These are phyloP conservation scores for Pythium chondricola DNA, from an alignment of 352 stramenopile genomes.

Conservation along the genomic window DNA sequence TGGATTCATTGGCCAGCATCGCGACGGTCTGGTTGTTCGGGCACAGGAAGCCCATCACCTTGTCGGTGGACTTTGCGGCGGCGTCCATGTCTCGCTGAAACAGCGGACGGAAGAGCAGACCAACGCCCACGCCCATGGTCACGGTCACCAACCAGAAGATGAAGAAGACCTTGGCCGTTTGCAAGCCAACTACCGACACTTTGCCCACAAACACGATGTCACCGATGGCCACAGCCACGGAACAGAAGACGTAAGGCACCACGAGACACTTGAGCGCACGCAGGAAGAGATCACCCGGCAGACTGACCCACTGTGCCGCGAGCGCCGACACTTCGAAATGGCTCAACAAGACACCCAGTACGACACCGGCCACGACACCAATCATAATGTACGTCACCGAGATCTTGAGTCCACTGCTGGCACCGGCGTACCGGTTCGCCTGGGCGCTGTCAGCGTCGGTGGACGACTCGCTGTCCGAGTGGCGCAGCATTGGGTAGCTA, in stretches of 20 bases:
- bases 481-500: conserved; percentile 14
- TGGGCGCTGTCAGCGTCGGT: not conserved
- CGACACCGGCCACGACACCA: conserved; percentile 34
- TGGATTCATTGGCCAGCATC: not conserved
- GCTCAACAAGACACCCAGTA: conserved; percentile 36
- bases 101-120: conserved; percentile 42
- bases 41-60: conserved; percentile 47
- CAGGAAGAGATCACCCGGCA: conserved; percentile 67
- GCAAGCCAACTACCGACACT: conserved; percentile 52
- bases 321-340: conserved; percentile 32
- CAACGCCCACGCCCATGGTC: conserved; percentile 38
- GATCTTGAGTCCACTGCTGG: conserved; percentile 33
- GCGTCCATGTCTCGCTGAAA: conserved; percentile 32
- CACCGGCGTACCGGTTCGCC: conserved; percentile 27
- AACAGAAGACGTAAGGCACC: conserved; percentile 75
- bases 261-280: conserved; percentile 65
- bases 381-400: conserved; percentile 46
- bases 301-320: conserved; percentile 42
- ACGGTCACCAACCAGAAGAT: conserved; percentile 46
- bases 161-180: conserved; percentile 60
- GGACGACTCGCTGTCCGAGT: conserved; percentile 6
- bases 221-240: conserved; percentile 62
- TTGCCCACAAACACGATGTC: conserved; percentile 72
- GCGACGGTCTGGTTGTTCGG: conserved; percentile 29
- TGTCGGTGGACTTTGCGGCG: not conserved